Conservation (phyloP, 768 basidiomycete genomes). For the Calocybe cyanea region DNA sequence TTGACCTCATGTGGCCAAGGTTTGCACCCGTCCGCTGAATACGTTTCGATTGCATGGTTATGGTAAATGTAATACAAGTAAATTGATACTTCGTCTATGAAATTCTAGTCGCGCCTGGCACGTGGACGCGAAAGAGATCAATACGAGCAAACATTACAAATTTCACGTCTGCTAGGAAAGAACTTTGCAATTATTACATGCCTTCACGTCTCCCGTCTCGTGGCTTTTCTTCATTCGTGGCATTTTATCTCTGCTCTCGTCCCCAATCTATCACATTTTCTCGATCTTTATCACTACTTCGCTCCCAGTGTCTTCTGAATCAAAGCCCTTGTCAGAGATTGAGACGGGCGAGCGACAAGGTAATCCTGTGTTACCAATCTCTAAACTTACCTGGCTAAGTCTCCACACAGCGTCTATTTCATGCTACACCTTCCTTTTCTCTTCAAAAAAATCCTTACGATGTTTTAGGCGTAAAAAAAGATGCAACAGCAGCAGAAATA, state of each 20-base stretch:
- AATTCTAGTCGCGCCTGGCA: not conserved
- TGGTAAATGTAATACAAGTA: too few species aligned
- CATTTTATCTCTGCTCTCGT: conserved; percentile 55
- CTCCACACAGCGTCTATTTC: conserved; percentile 63
- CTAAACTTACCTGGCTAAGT: conserved; percentile 12
- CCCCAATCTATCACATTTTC: conserved; percentile 22
- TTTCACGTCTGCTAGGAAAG: conserved; percentile 19
- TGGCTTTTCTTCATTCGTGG: conserved; percentile 51
- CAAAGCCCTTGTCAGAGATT: conserved; percentile 18
- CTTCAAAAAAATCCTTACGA: conserved; percentile 83
- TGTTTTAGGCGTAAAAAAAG: conserved; percentile 83
- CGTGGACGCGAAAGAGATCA: conserved; percentile 17
- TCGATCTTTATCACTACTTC: conserved; percentile 38
- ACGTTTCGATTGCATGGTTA: too few species aligned
- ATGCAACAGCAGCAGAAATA: conserved; percentile 82
- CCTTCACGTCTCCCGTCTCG: conserved; percentile 46
- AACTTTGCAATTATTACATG: conserved; percentile 32
- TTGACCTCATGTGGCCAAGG: not conserved
- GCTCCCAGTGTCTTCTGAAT: conserved; percentile 31
- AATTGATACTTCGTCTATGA: too few species aligned
- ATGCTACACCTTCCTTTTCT: conserved; percentile 55
- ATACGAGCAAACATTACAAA: conserved; percentile 31
- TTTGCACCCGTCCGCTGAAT: too few species aligned
- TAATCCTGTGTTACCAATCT: conserved; percentile 21
- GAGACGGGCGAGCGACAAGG: conserved; percentile 36